A percentile compares a stretch with the other conserved stretches of the same genome.
These are phyloP conservation scores for Paecilomyces fulvus DNA, from an alignment of 2,329 filamentous ascomycete genomes.

Conservation along the genomic window DNA sequence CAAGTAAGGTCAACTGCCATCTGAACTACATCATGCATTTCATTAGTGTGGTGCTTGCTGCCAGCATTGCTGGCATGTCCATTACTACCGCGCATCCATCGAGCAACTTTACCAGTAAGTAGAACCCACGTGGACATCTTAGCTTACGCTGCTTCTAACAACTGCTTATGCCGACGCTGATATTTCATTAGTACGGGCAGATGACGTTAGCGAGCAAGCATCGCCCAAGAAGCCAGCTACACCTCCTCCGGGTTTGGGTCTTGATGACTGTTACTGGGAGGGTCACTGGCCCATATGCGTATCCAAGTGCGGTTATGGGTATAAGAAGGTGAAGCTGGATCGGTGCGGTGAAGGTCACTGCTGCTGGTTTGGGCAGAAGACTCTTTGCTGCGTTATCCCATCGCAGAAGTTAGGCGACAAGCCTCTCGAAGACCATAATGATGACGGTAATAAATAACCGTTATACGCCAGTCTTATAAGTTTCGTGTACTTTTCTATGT, in stretches of 20 bases:
- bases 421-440: not conserved
- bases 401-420: not conserved
- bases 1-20: too few relatives aligned
- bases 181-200: not conserved
- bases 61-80: not conserved
- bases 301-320: not conserved
- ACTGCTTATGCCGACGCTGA: not conserved
- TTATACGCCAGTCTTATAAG: too few relatives aligned
- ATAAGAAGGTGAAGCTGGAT: not conserved
- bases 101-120: not conserved
- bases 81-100: not conserved
- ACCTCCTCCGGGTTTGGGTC: not conserved
- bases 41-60: not conserved
- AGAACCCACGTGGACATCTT: not conserved
- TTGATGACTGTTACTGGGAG: not conserved
- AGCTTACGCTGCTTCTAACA: not conserved
- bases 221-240: not conserved
- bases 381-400: not conserved
- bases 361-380: not conserved
- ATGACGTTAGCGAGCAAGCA: not conserved
- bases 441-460: not conserved
- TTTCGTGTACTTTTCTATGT: too few relatives aligned
- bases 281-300: not conserved
- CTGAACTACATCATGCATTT: not conserved
- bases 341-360: constrained; percentile 8